Evolutionary conservation across 169 alveolate genomes (phyloP).

Genomic region (Amoebophrya sp.): DNA sequence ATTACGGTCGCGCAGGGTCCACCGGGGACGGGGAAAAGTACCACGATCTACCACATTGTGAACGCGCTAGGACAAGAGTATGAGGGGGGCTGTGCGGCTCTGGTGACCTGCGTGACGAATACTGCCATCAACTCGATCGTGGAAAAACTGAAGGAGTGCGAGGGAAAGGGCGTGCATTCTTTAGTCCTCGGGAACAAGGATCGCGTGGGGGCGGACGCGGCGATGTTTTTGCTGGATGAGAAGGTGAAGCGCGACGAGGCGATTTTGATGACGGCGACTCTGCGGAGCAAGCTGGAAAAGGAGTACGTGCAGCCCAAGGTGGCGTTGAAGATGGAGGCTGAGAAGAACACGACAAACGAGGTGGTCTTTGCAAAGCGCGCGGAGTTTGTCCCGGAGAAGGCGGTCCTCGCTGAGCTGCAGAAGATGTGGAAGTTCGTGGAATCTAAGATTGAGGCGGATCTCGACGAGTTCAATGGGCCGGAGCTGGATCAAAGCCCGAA

Average conservation of each 20-base stretch:
- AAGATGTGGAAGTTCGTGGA: too few relatives aligned
- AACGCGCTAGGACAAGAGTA: background rate
- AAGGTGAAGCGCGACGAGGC: background rate
- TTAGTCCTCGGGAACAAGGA: background rate
- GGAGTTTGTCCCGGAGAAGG: too few relatives aligned
- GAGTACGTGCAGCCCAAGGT: background rate
- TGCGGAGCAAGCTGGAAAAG: background rate
- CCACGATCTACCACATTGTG: background rate
- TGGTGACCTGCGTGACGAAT: background rate
- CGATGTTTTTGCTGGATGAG: background rate
- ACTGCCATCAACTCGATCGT: background rate
- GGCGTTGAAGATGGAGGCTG: background rate
- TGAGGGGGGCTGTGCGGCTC: background rate
- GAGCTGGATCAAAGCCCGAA: too few relatives aligned
- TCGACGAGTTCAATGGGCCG: too few relatives aligned
- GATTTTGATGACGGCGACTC: background rate
- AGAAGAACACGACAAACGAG: background rate
- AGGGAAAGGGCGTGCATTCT: background rate
- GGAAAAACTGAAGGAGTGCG: background rate
- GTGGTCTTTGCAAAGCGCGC: too few relatives aligned
- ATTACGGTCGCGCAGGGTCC: background rate
- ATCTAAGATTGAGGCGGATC: too few relatives aligned
- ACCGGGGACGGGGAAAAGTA: background rate
- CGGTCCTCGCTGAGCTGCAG: too few relatives aligned
- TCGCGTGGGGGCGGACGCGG: background rate